These are phyloP conservation scores for Backusella liffmaniae DNA, from an alignment of 192 early-diverging fungal species.

Conservation along the genomic window DNA sequence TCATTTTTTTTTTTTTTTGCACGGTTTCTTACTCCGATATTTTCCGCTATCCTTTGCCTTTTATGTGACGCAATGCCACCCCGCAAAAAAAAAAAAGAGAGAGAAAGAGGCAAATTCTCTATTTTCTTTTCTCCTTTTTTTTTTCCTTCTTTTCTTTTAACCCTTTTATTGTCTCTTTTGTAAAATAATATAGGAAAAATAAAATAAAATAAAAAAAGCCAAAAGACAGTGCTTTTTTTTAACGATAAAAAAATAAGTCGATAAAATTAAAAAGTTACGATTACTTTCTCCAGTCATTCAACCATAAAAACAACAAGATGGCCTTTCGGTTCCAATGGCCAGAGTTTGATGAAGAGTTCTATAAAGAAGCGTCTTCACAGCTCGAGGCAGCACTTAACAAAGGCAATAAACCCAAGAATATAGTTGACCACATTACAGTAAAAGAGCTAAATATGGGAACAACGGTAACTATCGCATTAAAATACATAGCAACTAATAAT, in stretches of 20 bases:
- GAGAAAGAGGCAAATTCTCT: background rate
- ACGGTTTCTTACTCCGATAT: background rate
- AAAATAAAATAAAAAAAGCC: background rate
- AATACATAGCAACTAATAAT: background rate
- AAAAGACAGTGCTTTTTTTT: background rate
- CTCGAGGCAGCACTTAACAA: slow-evolving; percentile 93
- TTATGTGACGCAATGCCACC: slow-evolving; percentile 2
- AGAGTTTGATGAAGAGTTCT: slow-evolving; percentile 78
- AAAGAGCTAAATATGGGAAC: slow-evolving; percentile 97
- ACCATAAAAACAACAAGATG: slow-evolving; percentile 61
- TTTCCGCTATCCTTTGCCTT: background rate
- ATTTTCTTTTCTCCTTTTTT: background rate
- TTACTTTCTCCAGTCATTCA: slow-evolving; percentile 35
- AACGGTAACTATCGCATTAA: slow-evolving; percentile 40
- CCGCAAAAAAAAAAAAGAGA: background rate
- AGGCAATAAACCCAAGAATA: slow-evolving; percentile 88
- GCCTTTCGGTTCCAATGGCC: slow-evolving; percentile 97
- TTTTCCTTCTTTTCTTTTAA: background rate
- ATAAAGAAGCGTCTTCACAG: slow-evolving; percentile 76
- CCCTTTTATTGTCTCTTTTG: background rate
- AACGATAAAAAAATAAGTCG: background rate
- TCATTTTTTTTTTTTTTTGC: background rate
- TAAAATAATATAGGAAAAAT: background rate
- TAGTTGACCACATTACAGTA: slow-evolving; percentile 89
- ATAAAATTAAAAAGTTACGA: background rate